Conservation (phyloP, 345 rosid species). For the Aurinia saxatilis region DNA sequence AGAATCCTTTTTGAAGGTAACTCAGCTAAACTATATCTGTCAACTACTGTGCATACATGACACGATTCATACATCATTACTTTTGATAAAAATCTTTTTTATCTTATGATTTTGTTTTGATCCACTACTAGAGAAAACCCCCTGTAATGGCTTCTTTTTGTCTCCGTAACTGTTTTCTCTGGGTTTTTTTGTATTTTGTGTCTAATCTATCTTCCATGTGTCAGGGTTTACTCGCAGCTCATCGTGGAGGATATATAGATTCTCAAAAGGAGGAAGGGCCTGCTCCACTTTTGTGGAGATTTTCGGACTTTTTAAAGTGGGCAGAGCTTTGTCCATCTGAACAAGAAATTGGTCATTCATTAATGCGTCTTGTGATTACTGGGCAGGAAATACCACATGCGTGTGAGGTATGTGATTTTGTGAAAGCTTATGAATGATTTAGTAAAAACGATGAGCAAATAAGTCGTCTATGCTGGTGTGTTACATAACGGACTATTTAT, state of each 20-base stretch:
- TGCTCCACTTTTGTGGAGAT: constrained; percentile 94
- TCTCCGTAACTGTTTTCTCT: background rate
- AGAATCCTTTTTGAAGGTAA: constrained; percentile 89
- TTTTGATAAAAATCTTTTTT: background rate
- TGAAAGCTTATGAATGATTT: background rate
- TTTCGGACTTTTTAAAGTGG: constrained; percentile 94
- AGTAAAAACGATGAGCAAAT: background rate
- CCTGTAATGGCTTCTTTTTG: background rate
- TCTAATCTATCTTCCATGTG: constrained; percentile 19
- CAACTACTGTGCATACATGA: background rate
- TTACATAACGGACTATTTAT: constrained; percentile 1
- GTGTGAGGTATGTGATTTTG: constrained; percentile 63
- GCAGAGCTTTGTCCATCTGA: constrained; percentile 98
- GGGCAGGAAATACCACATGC: constrained; percentile 98
- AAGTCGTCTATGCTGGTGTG: no score
- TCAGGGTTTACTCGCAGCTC: constrained; percentile 95
- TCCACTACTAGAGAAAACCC: constrained; percentile 1
- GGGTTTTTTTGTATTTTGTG: background rate
- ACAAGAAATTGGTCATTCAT: constrained; percentile 94
- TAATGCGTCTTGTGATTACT: constrained; percentile 98
- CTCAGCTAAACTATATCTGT: background rate
- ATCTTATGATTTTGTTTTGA: constrained; percentile 1
- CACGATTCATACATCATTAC: background rate
- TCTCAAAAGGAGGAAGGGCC: constrained; percentile 98
- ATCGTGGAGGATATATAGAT: constrained; percentile 97